Evolutionary conservation across 2,329 filamentous ascomycete species (phyloP).

Genomic region (Aspergillus bombycis): DNA sequence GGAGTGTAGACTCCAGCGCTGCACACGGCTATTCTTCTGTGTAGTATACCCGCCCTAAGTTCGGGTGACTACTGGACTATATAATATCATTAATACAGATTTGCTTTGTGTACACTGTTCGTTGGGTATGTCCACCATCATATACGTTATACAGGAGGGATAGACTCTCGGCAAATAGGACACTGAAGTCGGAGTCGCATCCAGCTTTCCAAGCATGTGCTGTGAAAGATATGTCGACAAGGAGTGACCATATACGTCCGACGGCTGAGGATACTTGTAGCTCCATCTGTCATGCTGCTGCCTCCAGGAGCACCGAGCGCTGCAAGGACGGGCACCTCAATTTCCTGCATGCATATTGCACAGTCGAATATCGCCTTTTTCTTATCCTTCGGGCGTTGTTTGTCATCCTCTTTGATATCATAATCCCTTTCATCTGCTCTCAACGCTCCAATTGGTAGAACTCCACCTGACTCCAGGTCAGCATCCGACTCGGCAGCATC

Average conservation of each 20-base stretch:
- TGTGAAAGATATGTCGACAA: conserved; percentile 95
- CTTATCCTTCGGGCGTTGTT: conserved; percentile 46
- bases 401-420: conserved; percentile 46
- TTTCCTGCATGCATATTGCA: conserved; percentile 88
- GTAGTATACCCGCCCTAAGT: not conserved
- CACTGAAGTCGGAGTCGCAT: conserved; percentile 92
- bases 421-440: conserved; percentile 50
- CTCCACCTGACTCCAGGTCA: conserved; percentile 73
- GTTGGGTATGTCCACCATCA: not conserved
- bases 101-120: not conserved
- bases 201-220: conserved; percentile 89
- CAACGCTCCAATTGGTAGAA: conserved; percentile 74
- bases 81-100: not conserved
- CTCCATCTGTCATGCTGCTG: conserved; percentile 46
- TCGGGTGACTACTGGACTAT: not conserved
- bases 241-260: conserved; percentile 96
- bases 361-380: conserved; percentile 77
- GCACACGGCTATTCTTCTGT: not conserved
- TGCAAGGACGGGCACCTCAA: conserved; percentile 81
- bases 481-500: conserved; percentile 61
- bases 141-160: conserved; percentile 72
- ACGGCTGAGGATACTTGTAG: conserved; percentile 71
- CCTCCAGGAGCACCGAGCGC: conserved; percentile 54
- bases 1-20: too few relatives aligned
- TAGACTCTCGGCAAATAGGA: conserved; percentile 87